These are phyloP conservation scores for Aspergillus diversus DNA, from an alignment of 495 filamentous ascomycete genomes.

Conservation along the genomic window DNA sequence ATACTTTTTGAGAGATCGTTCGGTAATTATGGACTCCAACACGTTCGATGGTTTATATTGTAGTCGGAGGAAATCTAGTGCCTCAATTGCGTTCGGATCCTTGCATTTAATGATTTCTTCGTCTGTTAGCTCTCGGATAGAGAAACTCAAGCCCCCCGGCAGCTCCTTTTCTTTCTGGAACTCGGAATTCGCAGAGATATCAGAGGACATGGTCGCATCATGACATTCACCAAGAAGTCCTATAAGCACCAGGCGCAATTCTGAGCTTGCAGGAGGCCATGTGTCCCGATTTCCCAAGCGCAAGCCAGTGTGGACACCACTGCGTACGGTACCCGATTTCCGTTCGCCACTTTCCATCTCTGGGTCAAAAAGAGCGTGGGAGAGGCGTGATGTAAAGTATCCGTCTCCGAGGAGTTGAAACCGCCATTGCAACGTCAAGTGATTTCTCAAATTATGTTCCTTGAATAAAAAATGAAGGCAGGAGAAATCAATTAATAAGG, in stretches of 20 bases:
- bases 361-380: conserved; percentile 82
- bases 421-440: conserved; percentile 74
- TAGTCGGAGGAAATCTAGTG: conserved; percentile 86
- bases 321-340: conserved; percentile 65
- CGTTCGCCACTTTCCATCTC: conserved; percentile 82
- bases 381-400: conserved; percentile 75
- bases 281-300: conserved; percentile 73
- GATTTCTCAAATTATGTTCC: conserved; percentile 70
- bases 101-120: conserved; percentile 78
- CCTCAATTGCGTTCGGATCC: conserved; percentile 78
- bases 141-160: conserved; percentile 83
- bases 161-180: conserved; percentile 54
- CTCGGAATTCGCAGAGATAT: conserved; percentile 27
- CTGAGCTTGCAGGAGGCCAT: conserved; percentile 94
- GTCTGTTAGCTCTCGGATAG: conserved; percentile 75
- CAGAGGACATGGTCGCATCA: conserved; percentile 31
- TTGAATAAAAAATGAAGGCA: conserved; percentile 81
- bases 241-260: conserved; percentile 85
- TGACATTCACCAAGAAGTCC: conserved; percentile 82
- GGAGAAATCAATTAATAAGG: conserved; percentile 73
- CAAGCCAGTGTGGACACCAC: conserved; percentile 76
- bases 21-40: conserved; percentile 73
- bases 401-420: conserved; percentile 87
- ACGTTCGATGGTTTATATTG: conserved; percentile 79
- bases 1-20: conserved; percentile 70